Base-by-base conservation (phyloP, 768 basidiomycete species). In the Megacollybia marginata region DNA sequence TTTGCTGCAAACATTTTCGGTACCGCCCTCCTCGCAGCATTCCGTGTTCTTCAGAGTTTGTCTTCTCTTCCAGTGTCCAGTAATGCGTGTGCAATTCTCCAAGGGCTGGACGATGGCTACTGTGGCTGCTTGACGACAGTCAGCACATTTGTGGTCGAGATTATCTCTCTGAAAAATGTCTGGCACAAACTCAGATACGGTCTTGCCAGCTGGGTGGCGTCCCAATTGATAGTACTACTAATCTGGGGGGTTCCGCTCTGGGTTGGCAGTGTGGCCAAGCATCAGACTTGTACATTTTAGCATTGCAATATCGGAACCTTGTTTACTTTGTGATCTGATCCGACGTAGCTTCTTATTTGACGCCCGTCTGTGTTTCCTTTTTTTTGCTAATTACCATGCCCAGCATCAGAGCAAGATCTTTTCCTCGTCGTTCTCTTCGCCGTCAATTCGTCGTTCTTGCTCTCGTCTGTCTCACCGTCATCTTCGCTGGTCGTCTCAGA, bases 71-170 rank as follows among this genome's bases (percentile, higher is more conserved):
- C 75, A 10, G 62, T 70, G 8, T 77, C 83, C 1, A 61, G 65
- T 18, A 67, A 73, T 51, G 72, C 78, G 33, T 96, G 94, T 60
- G 72, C 78, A 20, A 70, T 91, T 16, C 65, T 97, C 38, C 85
- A 89, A 60, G 94, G 92, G 1, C 67, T 98, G 34, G 71, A 74
- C 19, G 92, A 97, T 62, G 96, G 96, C 7, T 97, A 92, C 61
- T 97, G 94, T 62, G 96, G 93, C 10, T 93, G 92, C 68, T 71
- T 98, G 57, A 94, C 87, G 1, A 99, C 96, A 1, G 78, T 99
- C 57, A 92, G 88, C 64, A 98, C 94, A 15, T 95, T 98, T 60
- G 86, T 82, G 1, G 83, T 83, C 9, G 96, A 99, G 62, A 62
- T 89, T 18, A 66, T 72, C 33, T 76, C 77, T 38, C 67, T 93